Evolutionary conservation across 495 filamentous ascomycete genomes (phyloP).

Genomic region (Zalerion maritima): DNA sequence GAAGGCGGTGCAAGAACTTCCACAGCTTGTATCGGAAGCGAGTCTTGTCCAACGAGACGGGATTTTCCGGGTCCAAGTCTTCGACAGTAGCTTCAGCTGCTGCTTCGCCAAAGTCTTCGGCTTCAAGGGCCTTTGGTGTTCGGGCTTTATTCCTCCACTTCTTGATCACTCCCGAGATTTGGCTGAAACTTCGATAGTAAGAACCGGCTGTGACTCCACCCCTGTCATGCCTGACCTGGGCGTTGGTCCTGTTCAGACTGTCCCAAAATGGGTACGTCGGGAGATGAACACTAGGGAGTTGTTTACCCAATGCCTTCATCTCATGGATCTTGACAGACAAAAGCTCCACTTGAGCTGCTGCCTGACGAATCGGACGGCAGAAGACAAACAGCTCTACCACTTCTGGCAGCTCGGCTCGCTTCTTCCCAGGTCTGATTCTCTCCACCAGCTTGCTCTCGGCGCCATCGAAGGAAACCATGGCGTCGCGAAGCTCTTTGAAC

Average conservation of each 20-base stretch:
- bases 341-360: conserved; percentile 29
- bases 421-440: conserved; percentile 2
- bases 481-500: conserved; percentile 19
- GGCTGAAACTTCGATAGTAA: conserved; percentile 36
- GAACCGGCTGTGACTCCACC: conserved; percentile 39
- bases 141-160: conserved; percentile 11
- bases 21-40: conserved; percentile 30
- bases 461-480: conserved; percentile 23
- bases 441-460: conserved; percentile 21
- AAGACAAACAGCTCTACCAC: conserved; percentile 41
- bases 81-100: conserved; percentile 9
- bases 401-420: conserved; percentile 23
- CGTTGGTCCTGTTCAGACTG: conserved; percentile 34
- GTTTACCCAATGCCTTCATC: conserved; percentile 24
- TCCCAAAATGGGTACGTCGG: conserved; percentile 40
- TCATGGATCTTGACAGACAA: conserved; percentile 29
- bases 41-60: too few species aligned
- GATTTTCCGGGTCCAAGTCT: conserved; percentile 11
- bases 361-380: conserved; percentile 38
- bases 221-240: conserved; percentile 42
- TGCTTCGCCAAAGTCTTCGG: conserved; percentile 13
- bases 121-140: conserved; percentile 9
- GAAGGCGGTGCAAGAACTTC: conserved; percentile 34
- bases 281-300: conserved; percentile 21
- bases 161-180: conserved; percentile 25